Conservation (phyloP, 768 basidiomycete genomes). For the Trametes meyenii region DNA sequence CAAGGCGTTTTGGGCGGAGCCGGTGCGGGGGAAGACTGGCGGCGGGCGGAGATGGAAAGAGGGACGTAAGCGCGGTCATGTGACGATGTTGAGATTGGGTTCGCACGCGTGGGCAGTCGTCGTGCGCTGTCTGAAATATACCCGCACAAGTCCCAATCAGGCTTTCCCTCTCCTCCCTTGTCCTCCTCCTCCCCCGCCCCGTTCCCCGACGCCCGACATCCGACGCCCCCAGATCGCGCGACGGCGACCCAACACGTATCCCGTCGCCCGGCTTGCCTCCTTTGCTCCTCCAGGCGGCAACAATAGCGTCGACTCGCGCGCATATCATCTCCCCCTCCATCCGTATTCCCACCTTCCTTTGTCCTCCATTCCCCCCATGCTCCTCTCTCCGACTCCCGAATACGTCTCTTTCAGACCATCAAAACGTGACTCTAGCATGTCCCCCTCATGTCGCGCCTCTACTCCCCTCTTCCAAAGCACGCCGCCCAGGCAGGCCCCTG, state of each 20-base stretch:
- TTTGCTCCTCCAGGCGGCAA: background rate
- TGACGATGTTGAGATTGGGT: constrained; percentile 25
- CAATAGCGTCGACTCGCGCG: background rate
- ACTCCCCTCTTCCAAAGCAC: constrained; percentile 32
- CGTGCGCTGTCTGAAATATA: background rate
- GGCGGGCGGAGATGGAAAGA: background rate
- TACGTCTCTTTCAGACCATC: constrained; percentile 39
- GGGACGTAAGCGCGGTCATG: constrained; percentile 17
- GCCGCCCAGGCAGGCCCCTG: constrained; percentile 36
- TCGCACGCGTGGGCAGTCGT: constrained; percentile 13
- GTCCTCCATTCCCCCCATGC: constrained; percentile 30
- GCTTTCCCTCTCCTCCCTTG: background rate
- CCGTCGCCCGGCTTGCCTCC: background rate
- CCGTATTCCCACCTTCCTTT: constrained; percentile 29
- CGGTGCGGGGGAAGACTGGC: background rate
- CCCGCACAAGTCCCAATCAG: background rate
- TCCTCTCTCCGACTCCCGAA: constrained; percentile 38
- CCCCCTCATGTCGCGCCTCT: constrained; percentile 35
- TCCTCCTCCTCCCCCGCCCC: background rate
- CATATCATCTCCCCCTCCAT: background rate
- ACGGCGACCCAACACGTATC: constrained; percentile 4
- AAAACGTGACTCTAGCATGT: constrained; percentile 37
- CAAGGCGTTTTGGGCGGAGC: background rate
- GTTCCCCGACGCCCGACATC: background rate
- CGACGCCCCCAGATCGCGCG: background rate